phyloP scores from a whole-genome alignment of 148 eudicot genomes.

The Pharnaceum exiguum region DNA sequence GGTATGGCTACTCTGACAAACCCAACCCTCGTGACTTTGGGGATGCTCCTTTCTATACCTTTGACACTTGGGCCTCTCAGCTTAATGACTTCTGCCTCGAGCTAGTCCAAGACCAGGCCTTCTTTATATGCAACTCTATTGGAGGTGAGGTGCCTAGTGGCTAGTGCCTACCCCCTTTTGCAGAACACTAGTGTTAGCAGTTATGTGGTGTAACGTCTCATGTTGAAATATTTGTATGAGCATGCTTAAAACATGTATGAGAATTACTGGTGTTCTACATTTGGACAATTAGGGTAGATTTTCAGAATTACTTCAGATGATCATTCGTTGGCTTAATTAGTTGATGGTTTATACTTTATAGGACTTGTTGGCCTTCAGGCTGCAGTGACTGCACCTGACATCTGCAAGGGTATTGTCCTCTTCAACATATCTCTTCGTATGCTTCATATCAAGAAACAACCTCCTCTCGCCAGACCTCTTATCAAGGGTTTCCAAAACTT shows the following conservation, averaged over 20 bases:
- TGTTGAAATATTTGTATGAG: no score
- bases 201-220: not conserved
- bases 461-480: conserved; percentile 70
- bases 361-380: conserved; percentile 98
- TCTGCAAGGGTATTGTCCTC: conserved; percentile 75
- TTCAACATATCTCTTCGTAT: conserved; percentile 89
- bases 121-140: conserved; percentile 93
- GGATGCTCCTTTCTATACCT: conserved; percentile 60
- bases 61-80: conserved; percentile 92
- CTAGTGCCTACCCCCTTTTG: not conserved
- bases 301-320: not conserved
- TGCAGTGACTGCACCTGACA: conserved; percentile 61
- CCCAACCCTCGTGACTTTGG: conserved; percentile 80
- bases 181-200: not conserved
- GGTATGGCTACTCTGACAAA: conserved; percentile 97
- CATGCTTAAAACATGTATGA: not conserved
- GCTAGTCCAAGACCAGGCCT: conserved; percentile 69
- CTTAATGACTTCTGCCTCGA: conserved; percentile 82
- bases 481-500: conserved; percentile 75
- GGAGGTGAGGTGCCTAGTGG: conserved; percentile 85
- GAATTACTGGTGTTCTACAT: not conserved
- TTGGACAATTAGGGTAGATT: not conserved
- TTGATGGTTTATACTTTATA: conserved; percentile 18
- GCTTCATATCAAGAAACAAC: conserved; percentile 89
- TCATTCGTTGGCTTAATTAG: not conserved